Base-by-base conservation (phyloP, 2,329 filamentous ascomycete genomes). In the Claviceps maximensis region DNA sequence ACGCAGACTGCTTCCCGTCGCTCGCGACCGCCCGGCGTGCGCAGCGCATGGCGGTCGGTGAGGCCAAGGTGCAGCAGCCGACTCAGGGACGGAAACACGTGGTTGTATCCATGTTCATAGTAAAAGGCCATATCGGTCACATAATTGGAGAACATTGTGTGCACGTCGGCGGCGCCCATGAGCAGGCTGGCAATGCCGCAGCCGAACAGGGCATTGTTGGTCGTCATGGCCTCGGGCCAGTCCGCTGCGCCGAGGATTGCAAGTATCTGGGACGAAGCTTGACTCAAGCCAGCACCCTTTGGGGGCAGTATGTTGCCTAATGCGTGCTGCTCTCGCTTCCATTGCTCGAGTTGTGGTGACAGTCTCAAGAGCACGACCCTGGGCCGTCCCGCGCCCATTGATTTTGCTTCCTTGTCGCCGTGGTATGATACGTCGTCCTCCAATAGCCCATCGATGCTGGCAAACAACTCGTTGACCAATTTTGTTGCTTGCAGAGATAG, bases 51-150 rank as follows among this genome's bases (percentile, higher is more conserved):
- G 6, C 41, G 46, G 42, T 60, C 58, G 13, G 31, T 33, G 5
- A 59, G 40, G n/a, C 52, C 58, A 33, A 41, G 54, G 3, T 57
- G 45, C 17, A 60, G 40, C 17, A 60, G 50, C 33, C 42, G 44
- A 17, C 57, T 53, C 12, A 59, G 25, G 21, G 53, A 53, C n/a
- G 58, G 58, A 40, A 58, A 60, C 25, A 59, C 52, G 21, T 56
- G 49, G 50, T 59, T 52, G 52, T 58, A 60, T n/a, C 58, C 57
- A 49, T 60, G 58, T 52, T 60, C 58, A 33, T 59, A 59, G 38
- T 59, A 60, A 45, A 60, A 59, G 36, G 25, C 58, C 58, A 60
- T 59, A 47, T 60, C 58, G 17, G 55, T 58, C 45, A 58, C 58
- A 29, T 59, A 58, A 46, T 60, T 60, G 50, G 58, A 60, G 51